Base-by-base conservation (phyloP, 2,329 filamentous ascomycete genomes). In the Gaeumannomyces tritici region DNA sequence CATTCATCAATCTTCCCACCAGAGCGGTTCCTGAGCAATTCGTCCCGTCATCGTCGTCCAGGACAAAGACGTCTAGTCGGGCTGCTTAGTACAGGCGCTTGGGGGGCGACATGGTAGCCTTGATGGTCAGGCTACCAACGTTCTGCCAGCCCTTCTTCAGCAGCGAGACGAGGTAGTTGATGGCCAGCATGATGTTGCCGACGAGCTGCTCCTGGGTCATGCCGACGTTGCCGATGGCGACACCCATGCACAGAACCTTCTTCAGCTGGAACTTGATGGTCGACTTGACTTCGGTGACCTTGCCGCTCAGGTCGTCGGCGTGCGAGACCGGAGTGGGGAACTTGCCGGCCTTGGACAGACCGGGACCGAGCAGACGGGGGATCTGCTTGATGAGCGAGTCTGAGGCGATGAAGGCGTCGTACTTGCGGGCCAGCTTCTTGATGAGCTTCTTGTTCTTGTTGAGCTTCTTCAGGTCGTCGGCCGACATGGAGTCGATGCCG, bases 381-480 rank as follows among this genome's bases (percentile, higher is more conserved):
- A 99, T 98, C 86, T 97, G 93, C 89, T 96, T 97, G 89, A 99
- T 97, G 76, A 99, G 84, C 75, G 89, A 84, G 77, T 99, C 95
- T 77, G 93, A 98, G 78, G 95, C 90, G 77, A 99, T 82, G 84
- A 99, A 99, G 73, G 95, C 95, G 81, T 99, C 95, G 89, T 99
- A 98, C 87, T 99, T 99, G 88, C 93, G 92, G 69, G 95, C 95
- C 71, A 99, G 90, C 90, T 99, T 99, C 92, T 99, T 99, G 89
- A 99, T 97, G 76, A 98, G 89, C 90, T 99, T 99, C 91, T 99
- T 98, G 91, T 99, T 99, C 91, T 99, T 99, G 90, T 99, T 99
- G 72, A 99, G 91, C 90, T 99, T 99, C 91, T 99, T 99, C 83
- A 99, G 83, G 82, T 99, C 95, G 75, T 99, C 95, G 70, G 91